Conservation (phyloP, 2,329 filamentous ascomycete genomes). For the Aspergillus vadensis region DNA sequence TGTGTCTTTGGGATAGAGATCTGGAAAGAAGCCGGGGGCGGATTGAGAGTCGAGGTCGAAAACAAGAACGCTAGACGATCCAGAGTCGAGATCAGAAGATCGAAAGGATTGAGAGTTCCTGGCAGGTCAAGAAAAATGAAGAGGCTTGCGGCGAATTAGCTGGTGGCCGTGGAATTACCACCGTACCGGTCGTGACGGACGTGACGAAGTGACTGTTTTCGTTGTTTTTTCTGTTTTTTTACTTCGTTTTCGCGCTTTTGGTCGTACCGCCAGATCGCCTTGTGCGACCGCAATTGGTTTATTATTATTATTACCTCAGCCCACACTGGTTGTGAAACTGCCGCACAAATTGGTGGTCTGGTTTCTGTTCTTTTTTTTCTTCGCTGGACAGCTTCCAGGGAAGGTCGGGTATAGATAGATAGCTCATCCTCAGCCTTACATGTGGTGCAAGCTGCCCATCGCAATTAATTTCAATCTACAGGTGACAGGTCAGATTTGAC, state of each 20-base stretch:
- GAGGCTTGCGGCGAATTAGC: slow-evolving; percentile 27
- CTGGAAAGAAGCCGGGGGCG: background rate
- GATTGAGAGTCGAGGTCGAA: slow-evolving; percentile 19
- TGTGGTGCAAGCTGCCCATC: background rate
- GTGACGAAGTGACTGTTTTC: slow-evolving; percentile 17
- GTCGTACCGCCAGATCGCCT: background rate
- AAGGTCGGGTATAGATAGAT: no score
- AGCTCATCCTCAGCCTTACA: background rate
- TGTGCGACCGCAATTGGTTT: background rate
- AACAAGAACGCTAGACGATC: slow-evolving; percentile 35
- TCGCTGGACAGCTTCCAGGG: no score
- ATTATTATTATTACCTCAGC: background rate
- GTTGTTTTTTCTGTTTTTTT: background rate
- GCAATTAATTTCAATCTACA: background rate
- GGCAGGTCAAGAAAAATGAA: slow-evolving; percentile 31
- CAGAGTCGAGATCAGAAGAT: slow-evolving; percentile 33
- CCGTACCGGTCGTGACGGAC: background rate
- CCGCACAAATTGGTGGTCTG: background rate
- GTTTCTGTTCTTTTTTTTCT: no score
- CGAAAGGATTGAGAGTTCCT: slow-evolving; percentile 21
- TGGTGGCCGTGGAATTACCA: slow-evolving; percentile 35
- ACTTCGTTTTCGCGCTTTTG: background rate
- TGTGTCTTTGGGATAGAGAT: background rate
- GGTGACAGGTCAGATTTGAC: background rate
- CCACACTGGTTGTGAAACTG: background rate